Evolutionary conservation across 768 basidiomycete genomes (phyloP).

Genomic region (Kwoniella dejecticola): DNA sequence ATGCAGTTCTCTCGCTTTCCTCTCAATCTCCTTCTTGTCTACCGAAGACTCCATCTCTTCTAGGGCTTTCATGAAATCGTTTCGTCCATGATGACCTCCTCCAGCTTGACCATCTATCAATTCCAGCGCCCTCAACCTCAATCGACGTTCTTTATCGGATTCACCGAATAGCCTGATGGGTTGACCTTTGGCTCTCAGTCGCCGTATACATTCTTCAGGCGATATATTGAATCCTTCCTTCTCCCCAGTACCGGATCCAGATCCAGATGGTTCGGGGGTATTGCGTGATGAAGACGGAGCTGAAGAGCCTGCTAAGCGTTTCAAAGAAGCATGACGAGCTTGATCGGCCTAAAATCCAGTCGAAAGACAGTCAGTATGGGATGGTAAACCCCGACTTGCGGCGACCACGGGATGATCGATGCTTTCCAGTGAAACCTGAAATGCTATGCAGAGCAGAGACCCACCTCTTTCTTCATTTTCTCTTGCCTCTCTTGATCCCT

Average conservation of each 20-base stretch:
- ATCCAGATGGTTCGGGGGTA: conserved; percentile 59
- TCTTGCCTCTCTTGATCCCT: conserved; percentile 45
- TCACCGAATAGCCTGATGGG: conserved; percentile 95
- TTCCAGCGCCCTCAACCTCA: conserved; percentile 88
- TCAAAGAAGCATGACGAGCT: conserved; percentile 24
- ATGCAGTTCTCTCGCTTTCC: conserved; percentile 21
- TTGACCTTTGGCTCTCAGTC: conserved; percentile 86
- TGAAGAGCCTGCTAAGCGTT: conserved; percentile 33
- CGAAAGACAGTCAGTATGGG: too few species aligned
- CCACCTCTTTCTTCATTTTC: conserved; percentile 34
- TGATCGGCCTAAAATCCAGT: conserved; percentile 15
- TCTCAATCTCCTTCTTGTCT: conserved; percentile 51
- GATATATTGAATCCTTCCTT: conserved; percentile 76
- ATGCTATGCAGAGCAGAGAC: conserved; percentile 2
- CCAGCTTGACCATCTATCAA: conserved; percentile 74
- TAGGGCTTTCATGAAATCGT: conserved; percentile 74
- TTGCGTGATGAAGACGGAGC: conserved; percentile 50
- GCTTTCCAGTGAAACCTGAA: not conserved
- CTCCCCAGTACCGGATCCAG: conserved; percentile 38
- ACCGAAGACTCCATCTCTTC: conserved; percentile 64
- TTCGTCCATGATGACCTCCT: conserved; percentile 63
- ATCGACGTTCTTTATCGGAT: conserved; percentile 85
- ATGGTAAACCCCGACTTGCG: too few species aligned
- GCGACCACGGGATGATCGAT: too few species aligned
- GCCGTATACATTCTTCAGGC: conserved; percentile 84